A percentile compares a stretch with the other conserved stretches of the same genome.
Evolutionary conservation across 169 alveolate genomes (phyloP).

Genomic region (Neospora caninum): DNA sequence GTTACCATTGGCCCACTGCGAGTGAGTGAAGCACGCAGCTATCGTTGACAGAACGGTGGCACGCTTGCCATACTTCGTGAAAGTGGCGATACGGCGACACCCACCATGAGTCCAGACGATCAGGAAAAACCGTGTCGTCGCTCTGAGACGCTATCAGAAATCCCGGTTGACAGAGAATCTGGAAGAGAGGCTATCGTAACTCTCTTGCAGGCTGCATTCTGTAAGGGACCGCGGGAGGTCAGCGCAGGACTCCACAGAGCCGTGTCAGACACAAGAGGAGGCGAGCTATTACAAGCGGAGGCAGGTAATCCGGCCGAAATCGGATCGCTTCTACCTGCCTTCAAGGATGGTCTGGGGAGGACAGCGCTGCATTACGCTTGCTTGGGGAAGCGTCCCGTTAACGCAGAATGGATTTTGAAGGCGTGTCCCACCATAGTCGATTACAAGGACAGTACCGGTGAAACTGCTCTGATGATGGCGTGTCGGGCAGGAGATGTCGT

Average conservation of each 20-base stretch:
- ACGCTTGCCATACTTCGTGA: not conserved
- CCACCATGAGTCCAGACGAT: not conserved
- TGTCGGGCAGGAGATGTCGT: not conserved
- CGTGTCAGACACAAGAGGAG: not conserved
- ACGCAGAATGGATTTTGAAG: not conserved
- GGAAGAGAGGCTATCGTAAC: not conserved
- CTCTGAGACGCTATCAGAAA: not conserved
- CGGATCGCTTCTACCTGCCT: not conserved
- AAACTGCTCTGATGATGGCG: not conserved
- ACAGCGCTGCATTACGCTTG: constrained; percentile 15
- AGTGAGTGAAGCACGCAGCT: no score
- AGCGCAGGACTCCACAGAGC: not conserved
- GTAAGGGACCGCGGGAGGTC: not conserved
- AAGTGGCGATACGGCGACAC: not conserved
- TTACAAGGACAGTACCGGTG: not conserved
- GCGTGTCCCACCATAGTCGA: not conserved
- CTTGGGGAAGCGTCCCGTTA: not conserved
- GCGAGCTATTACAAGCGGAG: not conserved
- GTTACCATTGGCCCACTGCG: no score
- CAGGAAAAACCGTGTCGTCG: not conserved
- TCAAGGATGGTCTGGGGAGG: not conserved
- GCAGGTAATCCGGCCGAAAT: not conserved
- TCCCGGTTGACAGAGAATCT: not conserved
- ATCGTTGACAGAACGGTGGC: not conserved
- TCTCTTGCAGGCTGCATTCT: not conserved